Evolutionary conservation across 768 basidiomycete genomes (phyloP), one percentile per base, ranked within the genome.

Genomic region (Sporobolomyces phaffii): DNA sequence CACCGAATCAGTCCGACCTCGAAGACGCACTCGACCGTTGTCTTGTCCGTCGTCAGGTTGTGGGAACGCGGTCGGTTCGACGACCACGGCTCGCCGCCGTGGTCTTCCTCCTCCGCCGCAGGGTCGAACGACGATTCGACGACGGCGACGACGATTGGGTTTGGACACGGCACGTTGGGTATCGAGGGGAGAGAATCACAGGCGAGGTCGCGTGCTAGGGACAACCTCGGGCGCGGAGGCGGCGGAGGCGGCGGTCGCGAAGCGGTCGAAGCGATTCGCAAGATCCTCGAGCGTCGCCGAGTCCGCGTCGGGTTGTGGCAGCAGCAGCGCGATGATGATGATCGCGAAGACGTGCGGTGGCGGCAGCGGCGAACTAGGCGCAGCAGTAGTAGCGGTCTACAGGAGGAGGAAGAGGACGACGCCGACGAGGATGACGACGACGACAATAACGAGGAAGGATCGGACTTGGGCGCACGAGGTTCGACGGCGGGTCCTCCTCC

Each of bases 11-110:
- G 44, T 20, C 68, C 68, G 1, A 47, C 43, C 53, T 26, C 52
- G 13, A 28, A 22, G 17, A 69, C 68, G 41, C 68, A 69, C 44
- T 59, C 44, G 18, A 47, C 18, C 20, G 68, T 69, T 41, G 68
- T 69, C 14, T 14, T 61, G 13, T 63, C 63, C 9, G 36, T 69
- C 34, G 59, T 69, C 33, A 50, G 43, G 29, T 28, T 50, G 7
- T 69, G 68, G 68, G 56, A 64, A 51, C 31, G 41, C 36, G 22
- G 43, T 20, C 43, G 57, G 18, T n/a, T n/a, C n/a, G n/a, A n/a
- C n/a, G n/a, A n/a, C n/a, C n/a, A 28, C 40, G 47, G 34, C n/a
- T 22, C 47, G 62, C 52, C 24, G 62, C 34, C 17, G 50, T 29
- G 31, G 18, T n/a, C n/a, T n/a, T n/a, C n/a, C n/a, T n/a, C n/a